Evolutionary conservation across 2,329 filamentous ascomycete genomes (phyloP).

Genomic region (Zymoseptoria passerinii): DNA sequence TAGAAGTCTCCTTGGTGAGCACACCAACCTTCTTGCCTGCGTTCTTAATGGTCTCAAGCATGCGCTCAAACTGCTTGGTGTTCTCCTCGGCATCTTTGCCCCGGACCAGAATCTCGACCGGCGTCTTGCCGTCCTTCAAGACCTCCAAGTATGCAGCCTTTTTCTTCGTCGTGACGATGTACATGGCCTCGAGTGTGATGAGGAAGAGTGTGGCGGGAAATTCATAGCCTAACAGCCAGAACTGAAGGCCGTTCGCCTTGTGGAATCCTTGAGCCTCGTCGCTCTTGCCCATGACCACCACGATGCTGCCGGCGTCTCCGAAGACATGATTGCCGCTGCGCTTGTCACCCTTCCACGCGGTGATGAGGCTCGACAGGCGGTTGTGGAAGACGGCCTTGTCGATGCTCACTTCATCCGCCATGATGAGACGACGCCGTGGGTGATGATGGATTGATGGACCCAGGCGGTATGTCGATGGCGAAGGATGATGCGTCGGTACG

Average conservation of each 20-base stretch:
- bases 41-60: constrained; percentile 76
- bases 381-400: constrained; percentile 91
- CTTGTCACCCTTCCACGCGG: constrained; percentile 95
- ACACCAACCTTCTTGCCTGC: constrained; percentile 88
- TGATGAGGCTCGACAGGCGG: constrained; percentile 76
- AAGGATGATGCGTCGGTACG: constrained; percentile 1
- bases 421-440: constrained; percentile 27
- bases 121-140: constrained; percentile 79
- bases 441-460: constrained; percentile 9
- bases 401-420: constrained; percentile 84
- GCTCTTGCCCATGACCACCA: constrained; percentile 90
- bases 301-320: constrained; percentile 74
- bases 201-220: constrained; percentile 94
- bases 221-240: constrained; percentile 97
- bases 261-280: constrained; percentile 79
- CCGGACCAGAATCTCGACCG: constrained; percentile 82
- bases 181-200: constrained; percentile 77
- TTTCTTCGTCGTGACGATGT: constrained; percentile 91
- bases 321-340: constrained; percentile 78
- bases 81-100: constrained; percentile 90
- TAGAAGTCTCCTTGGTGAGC: constrained; percentile 73
- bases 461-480: constrained; percentile 9
- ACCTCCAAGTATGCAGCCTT: constrained; percentile 94
- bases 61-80: constrained; percentile 77
- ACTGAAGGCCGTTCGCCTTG: constrained; percentile 96